Evolutionary conservation across 1,284 basidiomycete species (phyloP).

Genomic region (Termitomyces sp.): DNA sequence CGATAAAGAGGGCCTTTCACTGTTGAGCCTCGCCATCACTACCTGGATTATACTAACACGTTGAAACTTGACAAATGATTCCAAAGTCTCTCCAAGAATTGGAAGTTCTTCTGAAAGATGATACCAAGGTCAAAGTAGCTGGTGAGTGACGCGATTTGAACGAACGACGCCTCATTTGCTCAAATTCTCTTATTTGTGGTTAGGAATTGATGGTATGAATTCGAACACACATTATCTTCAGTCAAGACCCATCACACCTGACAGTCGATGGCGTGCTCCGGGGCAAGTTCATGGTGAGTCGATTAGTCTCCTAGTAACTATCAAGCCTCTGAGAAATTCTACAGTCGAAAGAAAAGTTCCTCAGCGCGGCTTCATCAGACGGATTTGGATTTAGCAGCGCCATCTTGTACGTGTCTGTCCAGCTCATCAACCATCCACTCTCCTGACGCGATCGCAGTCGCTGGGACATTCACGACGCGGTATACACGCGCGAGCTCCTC

Average conservation of each 20-base stretch:
- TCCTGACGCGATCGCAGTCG: conserved; percentile 43
- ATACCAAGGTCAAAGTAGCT: conserved; percentile 90
- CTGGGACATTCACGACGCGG: conserved; percentile 84
- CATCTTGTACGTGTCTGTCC: conserved; percentile 65
- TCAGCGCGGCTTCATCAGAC: conserved; percentile 76
- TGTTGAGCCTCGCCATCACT: too few relatives aligned
- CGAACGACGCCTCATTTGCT: neutral
- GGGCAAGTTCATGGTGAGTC: conserved; percentile 84
- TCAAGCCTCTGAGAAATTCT: too few relatives aligned
- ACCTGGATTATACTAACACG: neutral
- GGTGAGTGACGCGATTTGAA: conserved; percentile 48
- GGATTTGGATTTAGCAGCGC: conserved; percentile 94
- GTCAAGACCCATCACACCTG: conserved; percentile 4
- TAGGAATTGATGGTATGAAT: conserved; percentile 63
- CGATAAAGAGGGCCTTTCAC: too few relatives aligned
- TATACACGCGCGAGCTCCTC: conserved; percentile 80
- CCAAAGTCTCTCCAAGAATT: conserved; percentile 51
- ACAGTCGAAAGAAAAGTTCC: conserved; percentile 87
- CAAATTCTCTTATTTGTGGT: neutral
- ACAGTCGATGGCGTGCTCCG: conserved; percentile 88
- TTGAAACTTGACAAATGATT: neutral
- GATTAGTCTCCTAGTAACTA: neutral
- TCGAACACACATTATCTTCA: neutral
- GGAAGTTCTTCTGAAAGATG: conserved; percentile 48
- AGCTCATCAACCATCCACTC: neutral